phyloP scores from a whole-genome alignment of 2,329 filamentous ascomycete species.

The Beauveria rudraprayagi region DNA sequence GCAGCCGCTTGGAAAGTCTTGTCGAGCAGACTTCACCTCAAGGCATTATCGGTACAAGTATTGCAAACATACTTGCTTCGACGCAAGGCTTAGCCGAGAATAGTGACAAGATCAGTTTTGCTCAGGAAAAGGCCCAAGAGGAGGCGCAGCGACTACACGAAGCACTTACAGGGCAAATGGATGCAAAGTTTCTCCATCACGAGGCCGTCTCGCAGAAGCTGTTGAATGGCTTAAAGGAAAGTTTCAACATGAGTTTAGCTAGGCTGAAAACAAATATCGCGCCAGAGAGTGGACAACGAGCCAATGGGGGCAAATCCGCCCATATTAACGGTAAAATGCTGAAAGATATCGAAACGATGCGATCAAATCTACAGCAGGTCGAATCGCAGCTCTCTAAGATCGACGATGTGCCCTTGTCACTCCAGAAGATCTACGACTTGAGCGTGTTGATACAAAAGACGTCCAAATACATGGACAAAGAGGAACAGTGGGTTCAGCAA shows the following conservation, averaged over 20 bases:
- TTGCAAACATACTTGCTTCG: neutral
- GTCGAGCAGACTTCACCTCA: neutral
- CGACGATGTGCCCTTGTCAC: constrained; percentile 13
- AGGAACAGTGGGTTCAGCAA: constrained; percentile 23
- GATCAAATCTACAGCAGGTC: constrained; percentile 11
- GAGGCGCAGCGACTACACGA: neutral
- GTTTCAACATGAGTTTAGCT: neutral
- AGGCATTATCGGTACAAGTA: neutral
- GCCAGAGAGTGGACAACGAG: neutral
- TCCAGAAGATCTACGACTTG: constrained; percentile 21
- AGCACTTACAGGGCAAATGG: neutral
- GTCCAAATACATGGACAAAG: constrained; percentile 20
- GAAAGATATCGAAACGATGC: constrained; percentile 12
- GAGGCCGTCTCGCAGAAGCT: neutral
- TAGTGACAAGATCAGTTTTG: neutral
- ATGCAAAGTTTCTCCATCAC: neutral
- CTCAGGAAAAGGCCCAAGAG: neutral
- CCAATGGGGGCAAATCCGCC: neutral
- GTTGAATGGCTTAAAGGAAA: neutral
- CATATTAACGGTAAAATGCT: neutral
- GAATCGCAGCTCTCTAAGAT: constrained; percentile 14
- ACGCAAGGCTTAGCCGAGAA: neutral
- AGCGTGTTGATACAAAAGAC: constrained; percentile 23
- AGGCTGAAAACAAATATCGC: neutral
- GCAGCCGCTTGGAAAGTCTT: neutral